Conservation (phyloP, 2,329 filamentous ascomycete species). For the Botrytis aclada region DNA sequence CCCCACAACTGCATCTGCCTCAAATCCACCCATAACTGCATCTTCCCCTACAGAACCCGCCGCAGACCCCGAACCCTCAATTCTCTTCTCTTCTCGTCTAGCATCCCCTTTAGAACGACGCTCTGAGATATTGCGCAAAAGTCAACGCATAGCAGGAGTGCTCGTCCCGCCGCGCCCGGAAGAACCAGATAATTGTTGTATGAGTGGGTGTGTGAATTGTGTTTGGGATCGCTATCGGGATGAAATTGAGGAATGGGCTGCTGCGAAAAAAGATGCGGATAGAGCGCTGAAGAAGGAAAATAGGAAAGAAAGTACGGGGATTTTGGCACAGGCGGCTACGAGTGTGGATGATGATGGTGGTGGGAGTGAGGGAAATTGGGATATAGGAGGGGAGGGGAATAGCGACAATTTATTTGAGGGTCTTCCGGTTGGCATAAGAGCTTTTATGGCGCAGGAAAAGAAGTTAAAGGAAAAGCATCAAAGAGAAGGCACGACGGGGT, state of each 20-base stretch:
- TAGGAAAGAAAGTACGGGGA: conserved; percentile 37
- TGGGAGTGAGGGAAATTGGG: conserved; percentile 69
- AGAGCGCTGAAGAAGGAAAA: conserved; percentile 28
- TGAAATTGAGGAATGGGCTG: conserved; percentile 86
- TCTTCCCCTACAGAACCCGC: conserved; percentile 13
- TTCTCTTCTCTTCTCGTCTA: conserved; percentile 80
- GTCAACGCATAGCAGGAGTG: conserved; percentile 71
- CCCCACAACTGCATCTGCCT: conserved; percentile 25
- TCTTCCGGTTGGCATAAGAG: conserved; percentile 87
- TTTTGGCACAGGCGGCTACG: conserved; percentile 39
- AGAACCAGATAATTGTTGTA: conserved; percentile 98
- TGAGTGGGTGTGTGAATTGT: conserved; percentile 97
- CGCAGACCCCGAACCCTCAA: conserved; percentile 48
- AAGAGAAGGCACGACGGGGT: conserved; percentile 44
- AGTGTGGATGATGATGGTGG: conserved; percentile 81
- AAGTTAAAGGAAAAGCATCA: conserved; percentile 72
- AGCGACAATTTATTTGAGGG: conserved; percentile 70
- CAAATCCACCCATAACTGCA: conserved; percentile 27
- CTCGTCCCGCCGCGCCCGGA: conserved; percentile 77
- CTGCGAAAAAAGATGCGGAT: conserved; percentile 45
- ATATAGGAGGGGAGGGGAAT: conserved; percentile 38
- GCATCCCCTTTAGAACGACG: conserved; percentile 69
- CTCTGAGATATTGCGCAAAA: conserved; percentile 55
- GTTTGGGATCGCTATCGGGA: conserved; percentile 93
- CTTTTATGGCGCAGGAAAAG: conserved; percentile 98